Evolutionary conservation across 73 alveolate genomes (phyloP), one percentile per base, ranked within the genome.

Genomic region (Stentor roeselii): DNA sequence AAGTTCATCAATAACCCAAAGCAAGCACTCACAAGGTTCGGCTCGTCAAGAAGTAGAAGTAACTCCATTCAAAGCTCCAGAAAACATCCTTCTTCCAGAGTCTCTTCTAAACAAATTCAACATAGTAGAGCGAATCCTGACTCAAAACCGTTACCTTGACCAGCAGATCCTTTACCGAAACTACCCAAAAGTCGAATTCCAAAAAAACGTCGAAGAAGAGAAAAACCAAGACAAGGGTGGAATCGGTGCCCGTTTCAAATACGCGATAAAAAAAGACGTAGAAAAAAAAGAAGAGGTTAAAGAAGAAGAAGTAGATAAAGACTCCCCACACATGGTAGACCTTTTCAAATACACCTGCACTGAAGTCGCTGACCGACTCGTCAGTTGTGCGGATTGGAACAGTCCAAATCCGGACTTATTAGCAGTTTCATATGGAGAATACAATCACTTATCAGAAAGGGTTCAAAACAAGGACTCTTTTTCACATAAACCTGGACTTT

Each of bases 361-460:
- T 76, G 76, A 92, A 83, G 92, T 95, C 40, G 88, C 93, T 40
- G 90, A 92, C 59, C 88, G 98, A 80, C 89, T 88, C 39, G 97
- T 95, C n/a, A 92, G 95, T 80, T 92, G 98, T 83, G 95, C 97
- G 88, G 99, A 97, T 92, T 93, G 98, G 94, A 97, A 97, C 82
- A 87, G 78, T 41, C 89, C 94, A 32, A 97, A 97, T 82, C 97
- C 97, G 42, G 99, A 97, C 85, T 83, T 97, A 58, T 85, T 95
- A 14, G 99, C 99, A 3, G 99, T 95, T 34, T 94, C 96, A 21
- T 97, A 97, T 85, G 99, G 98, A 30, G 98, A 94, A 84, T 92
- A 87, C 30, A 97, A 97, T 87, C 87, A 89, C 59, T 90, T 92
- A 76, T 60, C 90, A 77, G 67, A 50, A 50, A 50, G 21, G 21